Percentiles rank a stretch among this genome's conserved stretches.
phyloP scores from a whole-genome alignment of 202 grass and related monocot genomes.

The Dendrocalamus latiflorus region DNA sequence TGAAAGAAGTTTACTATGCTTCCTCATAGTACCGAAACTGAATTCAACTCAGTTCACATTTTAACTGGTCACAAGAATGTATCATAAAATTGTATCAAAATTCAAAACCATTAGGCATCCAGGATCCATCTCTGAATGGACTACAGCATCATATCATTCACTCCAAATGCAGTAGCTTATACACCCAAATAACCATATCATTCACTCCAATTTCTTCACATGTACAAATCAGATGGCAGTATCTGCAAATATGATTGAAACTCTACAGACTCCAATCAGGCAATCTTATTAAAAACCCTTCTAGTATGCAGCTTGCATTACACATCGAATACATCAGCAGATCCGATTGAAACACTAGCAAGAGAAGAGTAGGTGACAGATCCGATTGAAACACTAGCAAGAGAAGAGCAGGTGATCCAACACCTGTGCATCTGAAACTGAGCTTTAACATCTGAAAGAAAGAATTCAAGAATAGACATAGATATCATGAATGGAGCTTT shows the following conservation, averaged over 20 bases:
- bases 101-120: not conserved
- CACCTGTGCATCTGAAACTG: constrained; percentile 46
- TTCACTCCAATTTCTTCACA: not conserved
- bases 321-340: not conserved
- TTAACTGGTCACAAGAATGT: not conserved
- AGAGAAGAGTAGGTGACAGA: not conserved
- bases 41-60: not conserved
- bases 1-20: no score
- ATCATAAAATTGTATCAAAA: not conserved
- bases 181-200: no score
- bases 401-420: not conserved
- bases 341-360: not conserved
- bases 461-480: no score
- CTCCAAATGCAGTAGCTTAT: not conserved
- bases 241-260: not conserved
- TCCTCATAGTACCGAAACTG: no score
- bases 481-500: no score
- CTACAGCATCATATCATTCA: not conserved
- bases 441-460: no score
- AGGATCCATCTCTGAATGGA: not conserved
- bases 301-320: not conserved
- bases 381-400: not conserved
- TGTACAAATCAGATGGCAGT: not conserved
- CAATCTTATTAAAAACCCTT: not conserved
- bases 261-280: not conserved